Evolutionary conservation across 1,284 basidiomycete genomes (phyloP), one percentile per base, ranked within the genome.

Genomic region (Sporisorium iseilematis-ciliati): DNA sequence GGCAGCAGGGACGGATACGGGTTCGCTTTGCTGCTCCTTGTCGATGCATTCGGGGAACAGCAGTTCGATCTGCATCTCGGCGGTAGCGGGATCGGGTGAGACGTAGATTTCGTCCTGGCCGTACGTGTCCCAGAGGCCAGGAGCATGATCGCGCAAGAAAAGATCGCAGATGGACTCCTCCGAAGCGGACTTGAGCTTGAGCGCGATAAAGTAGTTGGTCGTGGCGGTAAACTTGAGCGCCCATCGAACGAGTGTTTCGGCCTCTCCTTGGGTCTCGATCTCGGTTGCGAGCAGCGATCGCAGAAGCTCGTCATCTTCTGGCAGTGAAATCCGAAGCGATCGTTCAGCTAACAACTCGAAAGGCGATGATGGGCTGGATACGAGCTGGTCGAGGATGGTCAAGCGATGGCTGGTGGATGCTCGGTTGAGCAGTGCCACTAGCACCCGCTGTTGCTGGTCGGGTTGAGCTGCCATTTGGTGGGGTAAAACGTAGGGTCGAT

Each of bases 101-200:
- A 70, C 63, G 57, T 82, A 82, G 53, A 81, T 50, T n/a, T 61
- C 60, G n/a, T 60, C 67, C 12, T 46, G 43, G 5, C 76, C 76
- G 33, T 72, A 79, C 3, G 33, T 49, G 18, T 68, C 54, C 43
- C 55, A 52, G 8, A 68, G 46, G 18, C 43, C 21, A 18, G 42
- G 45, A 8, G 41, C 52, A 18, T 42, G 26, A 3, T 62, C 45
- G 1, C 40, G 42, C 10, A 49, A 12, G 4, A 65, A 55, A 2
- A 64, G 20, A 6, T 56, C 35, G 25, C 21, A 23, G 20, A 52
- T 40, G 20, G 48, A 18, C 7, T 23, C 29, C 46, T 45, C 33
- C 23, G 52, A 21, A 2, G 42, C 46, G 12, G 54, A 26, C 16
- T 71, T 57, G 43, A 35, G 46, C 21, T 73, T 57, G n/a, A 82